These are phyloP conservation scores for Lachnellula subtilissima DNA, from an alignment of 2,329 filamentous ascomycete species.

Conservation along the genomic window DNA sequence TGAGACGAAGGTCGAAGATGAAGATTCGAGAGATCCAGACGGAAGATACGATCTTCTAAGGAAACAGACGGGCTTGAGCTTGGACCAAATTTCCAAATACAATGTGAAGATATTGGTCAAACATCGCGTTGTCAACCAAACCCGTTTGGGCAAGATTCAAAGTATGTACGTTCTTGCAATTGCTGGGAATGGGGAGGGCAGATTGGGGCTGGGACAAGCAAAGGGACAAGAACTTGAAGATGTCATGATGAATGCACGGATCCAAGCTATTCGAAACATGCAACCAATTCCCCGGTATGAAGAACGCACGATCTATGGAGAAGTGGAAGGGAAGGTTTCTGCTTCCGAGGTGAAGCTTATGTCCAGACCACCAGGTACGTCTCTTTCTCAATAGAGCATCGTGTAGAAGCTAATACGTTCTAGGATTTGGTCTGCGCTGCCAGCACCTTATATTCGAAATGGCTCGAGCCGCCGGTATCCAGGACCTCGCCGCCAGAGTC, in stretches of 20 bases:
- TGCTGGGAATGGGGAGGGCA: constrained; percentile 80
- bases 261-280: constrained; percentile 87
- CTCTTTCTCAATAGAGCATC: background rate
- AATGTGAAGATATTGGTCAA: constrained; percentile 67
- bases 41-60: constrained; percentile 33
- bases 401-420: constrained; percentile 5
- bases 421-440: constrained; percentile 90
- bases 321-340: constrained; percentile 77
- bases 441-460: constrained; percentile 93
- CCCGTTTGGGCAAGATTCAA: constrained; percentile 87
- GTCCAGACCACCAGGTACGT: constrained; percentile 79
- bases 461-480: constrained; percentile 78
- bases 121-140: constrained; percentile 83
- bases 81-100: constrained; percentile 50
- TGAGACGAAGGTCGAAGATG: constrained; percentile 15
- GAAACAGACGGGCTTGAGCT: constrained; percentile 49
- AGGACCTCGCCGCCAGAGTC: constrained; percentile 79
- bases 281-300: constrained; percentile 88
- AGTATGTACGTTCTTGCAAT: constrained; percentile 72
- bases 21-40: constrained; percentile 31
- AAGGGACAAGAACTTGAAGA: constrained; percentile 73
- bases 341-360: constrained; percentile 81
- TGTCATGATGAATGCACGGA: constrained; percentile 66
- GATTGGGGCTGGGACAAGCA: constrained; percentile 83
- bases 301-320: constrained; percentile 83